Evolutionary conservation across 2,329 filamentous ascomycete genomes (phyloP).

Genomic region (Arthroderma sp.): DNA sequence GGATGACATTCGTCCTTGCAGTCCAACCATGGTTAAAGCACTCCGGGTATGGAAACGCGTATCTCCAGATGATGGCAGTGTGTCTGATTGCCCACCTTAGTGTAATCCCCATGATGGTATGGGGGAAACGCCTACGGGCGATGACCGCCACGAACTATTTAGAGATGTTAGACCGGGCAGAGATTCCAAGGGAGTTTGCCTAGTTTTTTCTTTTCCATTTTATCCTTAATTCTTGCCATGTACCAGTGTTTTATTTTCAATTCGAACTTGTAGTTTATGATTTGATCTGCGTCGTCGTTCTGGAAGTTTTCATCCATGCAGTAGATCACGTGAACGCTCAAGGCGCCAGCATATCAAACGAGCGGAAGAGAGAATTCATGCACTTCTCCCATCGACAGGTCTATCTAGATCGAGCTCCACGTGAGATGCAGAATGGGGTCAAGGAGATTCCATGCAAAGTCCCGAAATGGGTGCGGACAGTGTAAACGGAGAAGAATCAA

Average conservation of each 20-base stretch:
- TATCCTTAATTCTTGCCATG: too few relatives aligned
- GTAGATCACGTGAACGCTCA: too few relatives aligned
- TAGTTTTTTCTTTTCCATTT: not conserved
- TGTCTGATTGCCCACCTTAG: not conserved
- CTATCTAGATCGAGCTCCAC: too few relatives aligned
- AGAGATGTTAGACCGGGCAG: not conserved
- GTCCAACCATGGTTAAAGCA: conserved; percentile 13
- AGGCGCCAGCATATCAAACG: too few relatives aligned
- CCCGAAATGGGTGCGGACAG: conserved; percentile 19
- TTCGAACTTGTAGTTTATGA: too few relatives aligned
- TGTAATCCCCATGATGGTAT: not conserved
- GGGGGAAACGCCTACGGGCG: not conserved
- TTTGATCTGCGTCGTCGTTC: too few relatives aligned
- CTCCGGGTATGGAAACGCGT: not conserved
- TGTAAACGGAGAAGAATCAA: conserved; percentile 23
- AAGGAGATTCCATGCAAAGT: conserved; percentile 20
- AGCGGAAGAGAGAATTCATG: too few relatives aligned
- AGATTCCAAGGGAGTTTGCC: not conserved
- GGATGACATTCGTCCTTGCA: conserved; percentile 17
- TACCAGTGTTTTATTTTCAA: too few relatives aligned
- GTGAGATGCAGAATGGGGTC: not conserved
- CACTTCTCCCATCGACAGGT: too few relatives aligned
- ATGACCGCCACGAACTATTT: not conserved
- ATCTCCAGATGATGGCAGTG: not conserved
- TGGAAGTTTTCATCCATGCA: too few relatives aligned